Evolutionary conservation across 495 filamentous ascomycete species (phyloP).

Genomic region (Lophiotrema nucula): DNA sequence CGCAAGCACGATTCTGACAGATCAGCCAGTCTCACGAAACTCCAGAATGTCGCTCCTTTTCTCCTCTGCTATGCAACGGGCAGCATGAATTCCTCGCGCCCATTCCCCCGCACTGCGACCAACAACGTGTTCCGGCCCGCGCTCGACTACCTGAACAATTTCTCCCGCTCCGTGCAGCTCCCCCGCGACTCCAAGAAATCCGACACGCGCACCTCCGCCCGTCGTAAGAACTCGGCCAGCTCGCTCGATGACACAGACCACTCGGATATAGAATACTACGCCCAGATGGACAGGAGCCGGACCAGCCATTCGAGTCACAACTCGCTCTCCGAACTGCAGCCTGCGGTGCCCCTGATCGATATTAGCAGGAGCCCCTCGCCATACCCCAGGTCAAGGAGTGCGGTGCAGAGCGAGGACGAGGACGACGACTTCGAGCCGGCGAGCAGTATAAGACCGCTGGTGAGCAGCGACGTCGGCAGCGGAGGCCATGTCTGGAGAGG

Average conservation of each 20-base stretch:
- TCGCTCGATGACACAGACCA: conserved; percentile 33
- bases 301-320: conserved; percentile 33
- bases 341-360: conserved; percentile 42
- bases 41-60: background rate
- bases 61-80: conserved; percentile 1
- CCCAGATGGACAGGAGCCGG: conserved; percentile 25
- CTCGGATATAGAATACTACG: conserved; percentile 25
- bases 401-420: conserved; percentile 43
- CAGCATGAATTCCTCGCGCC: conserved; percentile 30
- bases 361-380: conserved; percentile 43
- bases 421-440: conserved; percentile 38
- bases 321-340: conserved; percentile 25
- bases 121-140: conserved; percentile 40
- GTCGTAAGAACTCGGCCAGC: conserved; percentile 19
- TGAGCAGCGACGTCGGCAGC: conserved; percentile 29
- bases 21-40: too few species aligned
- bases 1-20: too few species aligned
- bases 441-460: conserved; percentile 26
- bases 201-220: conserved; percentile 12
- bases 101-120: conserved; percentile 27
- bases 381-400: conserved; percentile 39
- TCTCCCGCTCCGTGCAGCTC: conserved; percentile 12
- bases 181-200: conserved; percentile 18
- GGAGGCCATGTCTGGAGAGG: conserved; percentile 32
- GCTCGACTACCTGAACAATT: conserved; percentile 42